A percentile compares a stretch with the other conserved stretches of the same genome.
Conservation (phyloP, 164 flowering plant species). For the Vitis riparia region DNA sequence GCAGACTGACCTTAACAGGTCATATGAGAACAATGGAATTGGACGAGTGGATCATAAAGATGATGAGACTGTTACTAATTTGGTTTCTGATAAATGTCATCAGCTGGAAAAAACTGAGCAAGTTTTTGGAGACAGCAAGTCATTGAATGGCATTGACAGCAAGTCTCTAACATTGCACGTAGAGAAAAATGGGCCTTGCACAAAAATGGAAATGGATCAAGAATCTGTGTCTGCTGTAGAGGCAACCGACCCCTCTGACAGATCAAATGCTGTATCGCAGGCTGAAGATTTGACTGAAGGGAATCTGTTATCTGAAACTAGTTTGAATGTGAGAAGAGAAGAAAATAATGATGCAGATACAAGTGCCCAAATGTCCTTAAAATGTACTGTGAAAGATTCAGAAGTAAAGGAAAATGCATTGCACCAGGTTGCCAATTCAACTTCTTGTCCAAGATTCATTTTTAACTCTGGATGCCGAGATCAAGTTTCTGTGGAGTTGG, state of each 20-base stretch:
- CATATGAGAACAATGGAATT: slow-evolving; percentile 16
- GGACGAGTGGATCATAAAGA: slow-evolving; percentile 21
- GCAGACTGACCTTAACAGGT: slow-evolving; percentile 26
- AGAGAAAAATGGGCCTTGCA: background rate
- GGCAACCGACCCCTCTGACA: slow-evolving; percentile 2
- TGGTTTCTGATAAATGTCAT: slow-evolving; percentile 12
- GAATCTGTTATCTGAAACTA: slow-evolving; percentile 9
- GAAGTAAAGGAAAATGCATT: slow-evolving; percentile 8
- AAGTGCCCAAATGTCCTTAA: slow-evolving; percentile 7
- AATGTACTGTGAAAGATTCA: slow-evolving; percentile 13
- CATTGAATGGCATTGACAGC: slow-evolving; percentile 2
- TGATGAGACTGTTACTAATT: slow-evolving; percentile 13
- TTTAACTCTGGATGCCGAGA: slow-evolving; percentile 14
- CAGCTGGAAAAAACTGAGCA: slow-evolving; percentile 11
- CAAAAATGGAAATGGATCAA: no score
- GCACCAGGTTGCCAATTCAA: slow-evolving; percentile 9
- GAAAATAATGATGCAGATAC: slow-evolving; percentile 5
- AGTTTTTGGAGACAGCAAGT: slow-evolving; percentile 13
- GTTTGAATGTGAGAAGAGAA: slow-evolving; percentile 1
- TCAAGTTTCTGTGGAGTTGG: slow-evolving; percentile 15
- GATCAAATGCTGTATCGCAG: slow-evolving; percentile 7
- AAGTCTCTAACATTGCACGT: slow-evolving; percentile 5
- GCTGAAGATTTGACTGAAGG: slow-evolving; percentile 12
- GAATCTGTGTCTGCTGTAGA: slow-evolving; percentile 12
- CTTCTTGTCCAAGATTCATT: slow-evolving; percentile 21